These are phyloP conservation scores for Irpex rosettiformis DNA, from an alignment of 1,284 basidiomycete species.

Conservation along the genomic window DNA sequence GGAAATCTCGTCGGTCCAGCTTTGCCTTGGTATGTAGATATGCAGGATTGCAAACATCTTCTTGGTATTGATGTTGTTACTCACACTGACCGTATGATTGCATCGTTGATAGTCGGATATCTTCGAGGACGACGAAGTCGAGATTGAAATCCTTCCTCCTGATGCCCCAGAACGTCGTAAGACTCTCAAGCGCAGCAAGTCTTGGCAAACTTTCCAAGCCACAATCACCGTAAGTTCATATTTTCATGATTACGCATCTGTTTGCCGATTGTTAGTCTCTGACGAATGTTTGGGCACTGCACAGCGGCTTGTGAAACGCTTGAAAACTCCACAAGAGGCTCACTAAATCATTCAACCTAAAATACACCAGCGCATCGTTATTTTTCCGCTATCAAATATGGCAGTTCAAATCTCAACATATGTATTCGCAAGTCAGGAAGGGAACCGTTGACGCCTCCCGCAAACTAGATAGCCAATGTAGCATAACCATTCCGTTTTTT, in stretches of 20 bases:
- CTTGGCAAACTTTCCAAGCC: not conserved
- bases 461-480: not conserved
- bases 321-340: slow-evolving; percentile 9
- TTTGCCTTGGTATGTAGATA: not conserved
- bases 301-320: slow-evolving; percentile 12
- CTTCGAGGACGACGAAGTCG: slow-evolving; percentile 32
- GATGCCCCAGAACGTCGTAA: slow-evolving; percentile 38
- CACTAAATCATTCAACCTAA: slow-evolving; percentile 2
- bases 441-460: not conserved
- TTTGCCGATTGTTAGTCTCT: not conserved
- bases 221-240: slow-evolving; percentile 6
- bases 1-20: not conserved
- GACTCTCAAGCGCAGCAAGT: slow-evolving; percentile 1
- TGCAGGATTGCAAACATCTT: not conserved
- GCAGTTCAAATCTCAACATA: slow-evolving; percentile 8
- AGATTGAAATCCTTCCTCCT: slow-evolving; percentile 57
- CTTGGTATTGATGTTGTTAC: not conserved
- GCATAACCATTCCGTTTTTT: not conserved
- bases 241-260: not conserved
- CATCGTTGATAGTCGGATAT: slow-evolving; percentile 22
- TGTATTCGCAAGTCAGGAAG: not conserved
- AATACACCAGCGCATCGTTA: not conserved
- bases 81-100: not conserved
- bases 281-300: not conserved
- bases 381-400: too few relatives aligned